Evolutionary conservation across 2,329 filamentous ascomycete genomes (phyloP).

Genomic region (Xylariaceae sp.): DNA sequence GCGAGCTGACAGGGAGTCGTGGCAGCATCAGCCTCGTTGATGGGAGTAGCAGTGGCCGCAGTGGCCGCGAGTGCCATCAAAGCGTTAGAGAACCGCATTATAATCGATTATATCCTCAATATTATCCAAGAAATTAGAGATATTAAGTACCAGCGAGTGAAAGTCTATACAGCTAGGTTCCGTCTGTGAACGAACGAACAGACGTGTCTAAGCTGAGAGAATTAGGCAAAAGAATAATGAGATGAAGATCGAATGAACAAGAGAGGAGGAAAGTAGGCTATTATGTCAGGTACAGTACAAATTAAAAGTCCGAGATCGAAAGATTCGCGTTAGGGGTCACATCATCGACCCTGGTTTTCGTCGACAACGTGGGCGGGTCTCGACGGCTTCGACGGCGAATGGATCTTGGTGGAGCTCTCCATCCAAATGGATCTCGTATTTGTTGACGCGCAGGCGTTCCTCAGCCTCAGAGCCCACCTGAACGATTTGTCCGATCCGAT

Average conservation of each 20-base stretch:
- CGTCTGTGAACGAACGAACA: neutral
- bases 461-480: neutral
- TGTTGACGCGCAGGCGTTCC: neutral
- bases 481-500: neutral
- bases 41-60: slow-evolving; percentile 17
- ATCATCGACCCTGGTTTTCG: slow-evolving; percentile 7
- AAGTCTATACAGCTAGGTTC: slow-evolving; percentile 6
- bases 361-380: slow-evolving; percentile 1
- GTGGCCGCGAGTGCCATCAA: slow-evolving; percentile 25
- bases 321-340: slow-evolving; percentile 13
- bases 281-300: neutral
- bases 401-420: slow-evolving; percentile 8
- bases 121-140: too few species aligned
- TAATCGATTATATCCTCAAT: slow-evolving; percentile 3
- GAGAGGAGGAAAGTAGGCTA: slow-evolving; percentile 1
- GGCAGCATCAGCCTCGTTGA: slow-evolving; percentile 21
- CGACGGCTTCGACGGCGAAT: slow-evolving; percentile 11
- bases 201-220: slow-evolving; percentile 6
- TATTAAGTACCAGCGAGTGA: slow-evolving; percentile 5
- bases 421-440: slow-evolving; percentile 10
- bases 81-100: slow-evolving; percentile 28
- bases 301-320: neutral
- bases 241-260: too few species aligned
- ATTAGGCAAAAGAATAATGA: neutral
- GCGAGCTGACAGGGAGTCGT: slow-evolving; percentile 23